A percentile compares a stretch with the other conserved stretches of the same genome.
phyloP scores from a whole-genome alignment of 192 early-diverging fungal genomes.

The Backusella sp. region DNA sequence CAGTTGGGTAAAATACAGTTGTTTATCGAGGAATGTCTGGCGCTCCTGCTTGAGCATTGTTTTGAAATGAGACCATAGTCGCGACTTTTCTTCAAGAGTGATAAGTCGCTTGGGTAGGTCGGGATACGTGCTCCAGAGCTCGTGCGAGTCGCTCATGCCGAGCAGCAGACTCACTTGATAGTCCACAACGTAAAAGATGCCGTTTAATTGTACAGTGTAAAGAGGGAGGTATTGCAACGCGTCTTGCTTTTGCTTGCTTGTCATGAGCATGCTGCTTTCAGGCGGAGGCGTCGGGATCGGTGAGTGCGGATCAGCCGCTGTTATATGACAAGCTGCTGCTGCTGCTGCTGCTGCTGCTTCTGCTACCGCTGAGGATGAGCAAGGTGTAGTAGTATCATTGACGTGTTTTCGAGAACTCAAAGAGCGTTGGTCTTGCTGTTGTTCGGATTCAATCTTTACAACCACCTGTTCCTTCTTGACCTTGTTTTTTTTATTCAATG shows the following conservation, averaged over 20 bases:
- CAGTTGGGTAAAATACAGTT: constrained; percentile 62
- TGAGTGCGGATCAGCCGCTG: constrained; percentile 8
- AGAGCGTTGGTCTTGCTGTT: background rate
- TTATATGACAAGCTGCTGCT: background rate
- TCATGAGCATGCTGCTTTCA: background rate
- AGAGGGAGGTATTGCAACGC: constrained; percentile 62
- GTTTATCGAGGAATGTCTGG: constrained; percentile 55
- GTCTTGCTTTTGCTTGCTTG: constrained; percentile 31
- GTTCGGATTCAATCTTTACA: background rate
- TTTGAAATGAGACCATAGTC: constrained; percentile 65
- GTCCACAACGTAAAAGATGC: constrained; percentile 66
- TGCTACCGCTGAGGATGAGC: background rate
- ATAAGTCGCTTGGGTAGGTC: constrained; percentile 52
- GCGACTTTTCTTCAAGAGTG: constrained; percentile 57
- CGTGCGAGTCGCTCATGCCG: constrained; percentile 42
- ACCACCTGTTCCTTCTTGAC: background rate
- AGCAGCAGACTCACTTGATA: constrained; percentile 63
- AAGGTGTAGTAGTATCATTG: background rate
- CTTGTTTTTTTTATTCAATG: background rate
- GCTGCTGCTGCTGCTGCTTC: background rate
- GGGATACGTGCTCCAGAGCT: constrained; percentile 56
- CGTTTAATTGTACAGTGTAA: constrained; percentile 64
- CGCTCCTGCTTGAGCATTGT: constrained; percentile 65
- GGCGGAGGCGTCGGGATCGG: constrained; percentile 25
- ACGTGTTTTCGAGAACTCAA: background rate